A percentile compares a stretch with the other conserved stretches of the same genome.
phyloP scores from a whole-genome alignment of 2,329 filamentous ascomycete species.

The Coniochaeta hoffmannii region DNA sequence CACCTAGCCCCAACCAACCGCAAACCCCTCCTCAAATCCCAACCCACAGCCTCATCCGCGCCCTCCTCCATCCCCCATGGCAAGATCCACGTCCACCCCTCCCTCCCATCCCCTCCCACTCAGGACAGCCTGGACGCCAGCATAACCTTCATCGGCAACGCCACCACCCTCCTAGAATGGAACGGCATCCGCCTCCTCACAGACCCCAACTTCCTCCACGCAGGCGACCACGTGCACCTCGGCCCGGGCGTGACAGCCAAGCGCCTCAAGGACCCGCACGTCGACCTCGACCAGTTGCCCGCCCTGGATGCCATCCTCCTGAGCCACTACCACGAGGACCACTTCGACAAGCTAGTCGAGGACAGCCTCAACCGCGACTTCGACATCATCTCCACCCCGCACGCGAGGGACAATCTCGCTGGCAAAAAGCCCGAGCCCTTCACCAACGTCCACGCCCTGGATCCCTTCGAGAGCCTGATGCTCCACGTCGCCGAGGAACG shows the following conservation, averaged over 20 bases:
- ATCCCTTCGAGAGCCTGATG: conserved; percentile 45
- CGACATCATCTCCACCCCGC: conserved; percentile 57
- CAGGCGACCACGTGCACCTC: conserved; percentile 58
- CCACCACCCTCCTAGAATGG: conserved; percentile 50
- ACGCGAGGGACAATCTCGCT: conserved; percentile 47
- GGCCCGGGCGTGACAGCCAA: conserved; percentile 53
- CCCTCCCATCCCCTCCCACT: neutral
- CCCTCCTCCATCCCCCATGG: conserved; percentile 12
- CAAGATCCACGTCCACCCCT: conserved; percentile 18
- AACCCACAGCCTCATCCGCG: conserved; percentile 12
- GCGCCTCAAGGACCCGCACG: conserved; percentile 49
- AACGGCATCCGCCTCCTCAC: conserved; percentile 45
- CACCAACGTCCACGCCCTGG: conserved; percentile 44
- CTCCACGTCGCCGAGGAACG: conserved; percentile 21
- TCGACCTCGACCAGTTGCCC: conserved; percentile 53
- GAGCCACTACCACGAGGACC: conserved; percentile 55
- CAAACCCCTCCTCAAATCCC: conserved; percentile 20
- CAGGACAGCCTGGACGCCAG: conserved; percentile 28
- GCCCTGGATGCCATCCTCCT: conserved; percentile 52
- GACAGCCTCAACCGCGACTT: conserved; percentile 36
- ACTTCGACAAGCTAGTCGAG: conserved; percentile 33
- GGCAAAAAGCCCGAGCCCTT: conserved; percentile 42
- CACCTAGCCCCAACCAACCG: conserved; percentile 18
- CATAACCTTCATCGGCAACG: conserved; percentile 48
- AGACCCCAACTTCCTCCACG: conserved; percentile 58